Conservation (phyloP, 2,329 filamentous ascomycete species). For the Epichloe sibirici region DNA sequence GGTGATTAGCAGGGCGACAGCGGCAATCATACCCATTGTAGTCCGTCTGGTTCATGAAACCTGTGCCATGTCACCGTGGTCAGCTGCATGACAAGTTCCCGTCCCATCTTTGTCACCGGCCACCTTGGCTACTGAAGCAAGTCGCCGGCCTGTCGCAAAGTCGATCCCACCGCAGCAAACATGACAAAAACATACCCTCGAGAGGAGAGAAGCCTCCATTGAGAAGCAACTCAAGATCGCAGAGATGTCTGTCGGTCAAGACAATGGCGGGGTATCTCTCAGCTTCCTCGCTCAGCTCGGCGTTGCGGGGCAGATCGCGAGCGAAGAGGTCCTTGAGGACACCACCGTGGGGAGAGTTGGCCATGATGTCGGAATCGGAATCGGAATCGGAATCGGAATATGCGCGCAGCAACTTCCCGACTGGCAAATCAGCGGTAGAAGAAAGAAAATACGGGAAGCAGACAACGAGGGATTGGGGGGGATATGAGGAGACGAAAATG, state of each 20-base stretch:
- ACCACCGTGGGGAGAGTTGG: constrained; percentile 71
- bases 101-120: not conserved
- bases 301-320: constrained; percentile 74
- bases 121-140: constrained; percentile 1
- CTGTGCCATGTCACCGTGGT: constrained; percentile 30
- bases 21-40: constrained; percentile 66
- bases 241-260: constrained; percentile 87
- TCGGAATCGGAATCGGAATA: not conserved
- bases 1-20: not conserved
- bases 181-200: constrained; percentile 54
- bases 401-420: not conserved
- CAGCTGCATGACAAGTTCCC: not conserved
- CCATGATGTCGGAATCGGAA: constrained; percentile 32
- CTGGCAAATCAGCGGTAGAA: not conserved
- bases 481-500: not conserved
- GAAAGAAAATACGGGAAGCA: not conserved
- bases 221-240: constrained; percentile 93
- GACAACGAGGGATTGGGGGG: not conserved
- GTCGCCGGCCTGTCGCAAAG: not conserved
- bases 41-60: constrained; percentile 95
- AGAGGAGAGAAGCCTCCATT: constrained; percentile 96
- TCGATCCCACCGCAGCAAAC: not conserved
- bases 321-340: constrained; percentile 96
- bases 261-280: constrained; percentile 75
- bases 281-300: constrained; percentile 69